Base-by-base conservation (phyloP, 352 stramenopile species). In the Phytophthora pinifolia region DNA sequence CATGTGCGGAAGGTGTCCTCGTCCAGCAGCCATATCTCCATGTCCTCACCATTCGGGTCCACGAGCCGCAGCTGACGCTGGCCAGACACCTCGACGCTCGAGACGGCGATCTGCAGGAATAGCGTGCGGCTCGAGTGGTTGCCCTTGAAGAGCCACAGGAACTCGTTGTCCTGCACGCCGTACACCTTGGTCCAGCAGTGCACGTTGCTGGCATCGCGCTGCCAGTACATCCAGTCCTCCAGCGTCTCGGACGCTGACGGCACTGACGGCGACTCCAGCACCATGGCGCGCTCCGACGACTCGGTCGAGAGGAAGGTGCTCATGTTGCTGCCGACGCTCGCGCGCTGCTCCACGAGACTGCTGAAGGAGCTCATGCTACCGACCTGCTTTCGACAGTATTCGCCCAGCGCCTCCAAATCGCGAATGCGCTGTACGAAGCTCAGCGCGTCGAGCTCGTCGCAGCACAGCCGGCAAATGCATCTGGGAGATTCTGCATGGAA, bases 161-260 rank as follows among this genome's bases (percentile, higher is more conserved):
- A 90, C 56, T 92, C 82, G 54, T 86, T 80, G 64, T 92, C 74
- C 10, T 90, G 66, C 50, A 89, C 79, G 35, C 63, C 79, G 60
- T 85, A 92, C 18, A 92, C 79, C 49, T 89, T 90, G 46, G 79
- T 92, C 82, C 82, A 92, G 74, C 82, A 89, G 53, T 76, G 65
- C 20, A 62, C 58, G 42, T 90, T 82, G 52, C 46, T 67, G 20
- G 72, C 74, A 47, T 92, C 82, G 18, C 82, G 82, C 59, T 92
- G 77, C 82, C 82, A 92, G 73, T 92, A 90, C 60, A 92, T 81
- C 82, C 82, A 92, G 54, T 88, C 78, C 47, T 89, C 75, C 2
- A 89, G 61, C 34, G 65, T 65, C 18, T 81, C 73, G 18, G 47
- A 38, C 14, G 57, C 42, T 7, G 60, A 73, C 20, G 67, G 73